Evolutionary conservation across 1,139 yeast species (phyloP), one percentile per base, ranked within the genome.

Genomic region (Suhomyces bribrorum): DNA sequence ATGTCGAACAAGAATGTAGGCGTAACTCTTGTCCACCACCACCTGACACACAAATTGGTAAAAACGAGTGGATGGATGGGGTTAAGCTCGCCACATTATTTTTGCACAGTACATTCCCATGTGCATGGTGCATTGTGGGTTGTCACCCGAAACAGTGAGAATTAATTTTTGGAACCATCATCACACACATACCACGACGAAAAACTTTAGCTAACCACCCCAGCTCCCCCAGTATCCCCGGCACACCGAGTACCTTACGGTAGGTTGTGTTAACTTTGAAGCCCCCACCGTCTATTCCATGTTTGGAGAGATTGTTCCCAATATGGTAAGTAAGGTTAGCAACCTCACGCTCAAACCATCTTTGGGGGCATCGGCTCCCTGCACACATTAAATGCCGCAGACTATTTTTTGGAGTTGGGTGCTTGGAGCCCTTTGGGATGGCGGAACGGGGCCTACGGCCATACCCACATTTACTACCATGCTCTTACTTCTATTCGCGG

Each of bases 401-500:
- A 20, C 11, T 20, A 3, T 20, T 3, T 20, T 20, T 20, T 20
- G 8, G 8, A 8, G 8, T 20, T 20, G 4, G 8, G 2, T 20
- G 8, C 5, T 3, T 20, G 22, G n/a, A n/a, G n/a, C n/a, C n/a
- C n/a, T 5, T 20, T 20, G 11, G 11, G 24, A 14, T n/a, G 15
- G 26, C 15, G 25, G 26, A 15, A 29, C 15, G 31, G 14, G 9
- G 23, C 12, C 7, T 36, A 35, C 34, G 24, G 32, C 16, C 31
- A 18, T 17, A 1, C 34, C 31, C 14, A 12, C 12, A 26, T 22
- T 20, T 29, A 34, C 37, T 17, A 8, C 31, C 17, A 26, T 18
- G 24, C 24, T 29, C 18, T 27, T 31, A 31, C 34, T 34, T 17
- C 37, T 32, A 11, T 15, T 28, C 31, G 32, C 25, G 36, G 39